Percentiles rank a stretch among this genome's conserved stretches.
Evolutionary conservation across 768 basidiomycete genomes (phyloP).

Genomic region (Suillus subluteus): DNA sequence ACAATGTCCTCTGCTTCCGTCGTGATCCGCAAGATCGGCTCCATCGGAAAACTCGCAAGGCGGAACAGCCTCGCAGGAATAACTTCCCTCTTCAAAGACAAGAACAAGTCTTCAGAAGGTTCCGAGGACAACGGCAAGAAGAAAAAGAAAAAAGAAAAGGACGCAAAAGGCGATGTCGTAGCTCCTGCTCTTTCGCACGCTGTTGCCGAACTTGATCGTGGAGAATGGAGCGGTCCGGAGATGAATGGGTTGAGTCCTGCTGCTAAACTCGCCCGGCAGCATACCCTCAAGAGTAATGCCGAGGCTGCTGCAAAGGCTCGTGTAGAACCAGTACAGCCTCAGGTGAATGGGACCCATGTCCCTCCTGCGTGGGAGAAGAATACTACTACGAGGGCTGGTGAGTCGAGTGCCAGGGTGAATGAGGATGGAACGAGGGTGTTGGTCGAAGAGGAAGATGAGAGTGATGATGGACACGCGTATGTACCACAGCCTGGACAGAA

Average conservation of each 20-base stretch:
- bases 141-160: constrained; percentile 57
- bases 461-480: constrained; percentile 49
- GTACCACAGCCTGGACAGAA: constrained; percentile 36
- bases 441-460: constrained; percentile 72
- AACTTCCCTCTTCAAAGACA: constrained; percentile 93
- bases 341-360: constrained; percentile 44
- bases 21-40: constrained; percentile 95
- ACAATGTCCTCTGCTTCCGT: constrained; percentile 95
- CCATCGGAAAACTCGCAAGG: constrained; percentile 85
- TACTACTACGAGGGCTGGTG: constrained; percentile 60
- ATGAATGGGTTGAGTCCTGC: constrained; percentile 86
- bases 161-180: constrained; percentile 64
- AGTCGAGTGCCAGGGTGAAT: constrained; percentile 51
- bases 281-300: constrained; percentile 85
- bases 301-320: constrained; percentile 44
- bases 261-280: constrained; percentile 86
- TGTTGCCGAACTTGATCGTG: constrained; percentile 81
- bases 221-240: constrained; percentile 55
- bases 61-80: constrained; percentile 90
- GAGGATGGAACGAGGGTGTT: constrained; percentile 71
- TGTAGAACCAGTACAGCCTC: constrained; percentile 30
- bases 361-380: constrained; percentile 82
- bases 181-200: constrained; percentile 79
- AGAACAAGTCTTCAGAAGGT: constrained; percentile 48
- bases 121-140: constrained; percentile 44